A percentile compares a stretch with the other conserved stretches of the same genome.
phyloP scores from a whole-genome alignment of 169 alveolate species.

The Miamiensis avidus region DNA sequence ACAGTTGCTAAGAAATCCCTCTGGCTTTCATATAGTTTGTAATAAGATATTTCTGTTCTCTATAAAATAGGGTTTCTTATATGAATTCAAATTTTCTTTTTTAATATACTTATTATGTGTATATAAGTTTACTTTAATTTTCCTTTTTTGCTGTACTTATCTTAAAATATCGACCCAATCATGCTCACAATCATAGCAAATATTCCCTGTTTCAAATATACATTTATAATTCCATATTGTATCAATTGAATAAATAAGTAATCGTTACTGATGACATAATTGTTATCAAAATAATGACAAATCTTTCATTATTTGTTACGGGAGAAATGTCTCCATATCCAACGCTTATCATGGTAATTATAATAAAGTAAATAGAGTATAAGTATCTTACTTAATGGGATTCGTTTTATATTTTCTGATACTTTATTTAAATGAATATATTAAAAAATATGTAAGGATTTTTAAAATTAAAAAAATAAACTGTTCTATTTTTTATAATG shows the following conservation, averaged over 20 bases:
- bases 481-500: too few species aligned
- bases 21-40: not conserved
- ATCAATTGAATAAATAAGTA: too few species aligned
- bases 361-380: not conserved
- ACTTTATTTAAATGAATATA: not conserved
- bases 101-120: too few species aligned
- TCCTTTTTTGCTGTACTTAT: not conserved
- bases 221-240: not conserved
- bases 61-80: too few species aligned
- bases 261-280: not conserved
- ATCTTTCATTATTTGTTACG: not conserved
- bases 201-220: not conserved
- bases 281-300: not conserved
- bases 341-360: not conserved
- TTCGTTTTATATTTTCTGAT: too few species aligned
- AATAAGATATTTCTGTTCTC: not conserved
- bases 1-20: not conserved
- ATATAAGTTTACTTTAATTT: not conserved
- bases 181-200: not conserved
- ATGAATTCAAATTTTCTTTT: not conserved
- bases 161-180: not conserved
- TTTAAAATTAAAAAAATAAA: too few species aligned
- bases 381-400: not conserved
- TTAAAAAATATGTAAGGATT: too few species aligned
- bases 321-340: not conserved